Evolutionary conservation across 2,329 filamentous ascomycete species (phyloP).

Genomic region (Orbilia quercus): DNA sequence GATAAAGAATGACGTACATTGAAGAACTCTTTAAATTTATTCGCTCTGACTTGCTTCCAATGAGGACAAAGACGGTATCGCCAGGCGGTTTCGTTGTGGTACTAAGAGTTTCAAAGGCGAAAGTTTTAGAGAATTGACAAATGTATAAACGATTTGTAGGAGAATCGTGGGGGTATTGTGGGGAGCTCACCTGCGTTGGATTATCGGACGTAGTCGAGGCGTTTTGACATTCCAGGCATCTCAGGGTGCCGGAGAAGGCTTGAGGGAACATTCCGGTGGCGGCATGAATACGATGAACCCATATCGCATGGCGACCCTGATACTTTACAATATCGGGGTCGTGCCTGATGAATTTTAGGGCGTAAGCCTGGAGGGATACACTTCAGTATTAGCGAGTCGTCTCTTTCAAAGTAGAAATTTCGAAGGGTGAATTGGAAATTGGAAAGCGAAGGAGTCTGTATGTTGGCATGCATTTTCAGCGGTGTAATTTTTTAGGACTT

Average conservation of each 20-base stretch:
- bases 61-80: constrained; percentile 49
- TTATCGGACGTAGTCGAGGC: too few species aligned
- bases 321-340: constrained; percentile 2
- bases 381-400: too few species aligned
- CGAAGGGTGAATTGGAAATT: too few species aligned
- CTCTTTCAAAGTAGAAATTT: too few species aligned
- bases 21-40: neutral
- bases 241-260: too few species aligned
- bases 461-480: neutral
- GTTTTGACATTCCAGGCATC: too few species aligned
- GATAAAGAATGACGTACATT: too few species aligned
- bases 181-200: too few species aligned
- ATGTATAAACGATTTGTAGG: too few species aligned
- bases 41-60: constrained; percentile 13
- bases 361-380: neutral
- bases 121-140: too few species aligned
- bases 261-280: constrained; percentile 42
- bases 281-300: constrained; percentile 22
- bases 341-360: neutral
- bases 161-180: too few species aligned
- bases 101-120: neutral
- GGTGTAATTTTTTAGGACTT: neutral
- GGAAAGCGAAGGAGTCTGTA: too few species aligned
- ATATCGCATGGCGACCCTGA: constrained; percentile 22
- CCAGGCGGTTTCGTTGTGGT: neutral